A percentile compares a stretch with the other conserved stretches of the same genome.
These are phyloP conservation scores for Croton laevigatus DNA, from an alignment of 441 rosid species.

Conservation along the genomic window DNA sequence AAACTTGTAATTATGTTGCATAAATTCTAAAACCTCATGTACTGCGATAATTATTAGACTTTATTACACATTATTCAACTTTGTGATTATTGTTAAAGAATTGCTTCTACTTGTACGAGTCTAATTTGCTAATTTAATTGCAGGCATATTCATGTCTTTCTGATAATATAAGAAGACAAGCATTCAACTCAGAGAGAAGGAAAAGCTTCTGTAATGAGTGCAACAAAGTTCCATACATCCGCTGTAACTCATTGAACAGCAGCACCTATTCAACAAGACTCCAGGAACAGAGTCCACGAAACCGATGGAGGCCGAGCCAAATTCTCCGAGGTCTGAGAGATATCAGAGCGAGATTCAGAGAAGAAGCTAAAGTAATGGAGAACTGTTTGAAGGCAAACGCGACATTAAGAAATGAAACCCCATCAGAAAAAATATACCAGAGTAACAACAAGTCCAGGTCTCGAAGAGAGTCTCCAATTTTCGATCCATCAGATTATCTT, in stretches of 20 bases:
- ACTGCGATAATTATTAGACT: no score
- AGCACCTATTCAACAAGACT: constrained; percentile 12
- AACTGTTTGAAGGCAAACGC: constrained; percentile 59
- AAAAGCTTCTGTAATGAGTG: constrained; percentile 55
- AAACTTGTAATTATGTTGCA: no score
- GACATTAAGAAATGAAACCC: constrained; percentile 32
- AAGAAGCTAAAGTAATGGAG: constrained; percentile 77
- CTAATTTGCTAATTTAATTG: constrained; percentile 4
- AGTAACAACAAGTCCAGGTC: constrained; percentile 22
- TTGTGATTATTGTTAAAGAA: not conserved
- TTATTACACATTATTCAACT: no score
- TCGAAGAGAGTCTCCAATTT: constrained; percentile 58
- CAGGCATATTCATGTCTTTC: constrained; percentile 79
- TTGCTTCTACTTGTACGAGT: not conserved
- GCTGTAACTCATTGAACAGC: constrained; percentile 6
- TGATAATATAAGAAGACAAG: constrained; percentile 46
- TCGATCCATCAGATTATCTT: constrained; percentile 59
- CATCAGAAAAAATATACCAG: constrained; percentile 22
- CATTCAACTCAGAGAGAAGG: constrained; percentile 55
- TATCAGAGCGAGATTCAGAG: constrained; percentile 59
- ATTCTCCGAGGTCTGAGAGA: constrained; percentile 35
- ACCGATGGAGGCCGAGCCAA: constrained; percentile 26
- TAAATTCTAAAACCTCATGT: no score
- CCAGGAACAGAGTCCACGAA: constrained; percentile 20
- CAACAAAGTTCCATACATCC: constrained; percentile 41